A percentile compares a stretch with the other conserved stretches of the same genome.
Conservation (phyloP, 768 basidiomycete genomes). For the Vararia minispora region DNA sequence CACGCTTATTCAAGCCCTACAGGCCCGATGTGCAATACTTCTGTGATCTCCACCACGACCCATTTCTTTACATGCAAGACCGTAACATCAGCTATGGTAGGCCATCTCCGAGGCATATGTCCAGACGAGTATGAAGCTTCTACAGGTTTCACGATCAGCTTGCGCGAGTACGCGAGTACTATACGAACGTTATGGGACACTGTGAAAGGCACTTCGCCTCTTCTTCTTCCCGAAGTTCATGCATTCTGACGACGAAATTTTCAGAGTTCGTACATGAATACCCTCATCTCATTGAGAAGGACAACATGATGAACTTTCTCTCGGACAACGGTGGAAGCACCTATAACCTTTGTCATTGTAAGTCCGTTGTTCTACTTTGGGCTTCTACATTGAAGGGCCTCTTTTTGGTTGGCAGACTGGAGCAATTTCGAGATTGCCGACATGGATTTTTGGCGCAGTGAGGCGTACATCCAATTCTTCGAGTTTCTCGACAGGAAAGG, state of each 20-base stretch:
- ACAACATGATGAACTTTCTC: conserved; percentile 66
- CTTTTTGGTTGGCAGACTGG: conserved; percentile 47
- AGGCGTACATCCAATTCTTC: conserved; percentile 77
- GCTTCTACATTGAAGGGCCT: background rate
- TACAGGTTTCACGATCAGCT: conserved; percentile 66
- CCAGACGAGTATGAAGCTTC: too few relatives aligned
- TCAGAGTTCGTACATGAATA: conserved; percentile 60
- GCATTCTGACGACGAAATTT: background rate
- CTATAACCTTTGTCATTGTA: conserved; percentile 72
- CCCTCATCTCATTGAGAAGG: conserved; percentile 45
- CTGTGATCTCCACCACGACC: conserved; percentile 55
- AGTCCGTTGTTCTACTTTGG: conserved; percentile 10
- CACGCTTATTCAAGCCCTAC: conserved; percentile 7
- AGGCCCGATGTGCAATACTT: conserved; percentile 74
- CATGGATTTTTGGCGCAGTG: conserved; percentile 74
- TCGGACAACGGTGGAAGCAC: conserved; percentile 60
- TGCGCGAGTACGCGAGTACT: conserved; percentile 70
- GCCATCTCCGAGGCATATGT: too few relatives aligned
- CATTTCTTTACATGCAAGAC: conserved; percentile 73
- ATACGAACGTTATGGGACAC: conserved; percentile 72
- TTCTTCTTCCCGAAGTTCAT: too few relatives aligned
- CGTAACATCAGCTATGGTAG: conserved; percentile 76
- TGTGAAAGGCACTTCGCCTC: conserved; percentile 45
- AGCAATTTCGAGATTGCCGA: conserved; percentile 89
- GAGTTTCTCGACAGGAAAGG: conserved; percentile 69